Percentiles rank a stretch among this genome's conserved stretches.
These are phyloP conservation scores for Thuja plicata DNA, from an alignment of 83 land plant species.

Conservation along the genomic window DNA sequence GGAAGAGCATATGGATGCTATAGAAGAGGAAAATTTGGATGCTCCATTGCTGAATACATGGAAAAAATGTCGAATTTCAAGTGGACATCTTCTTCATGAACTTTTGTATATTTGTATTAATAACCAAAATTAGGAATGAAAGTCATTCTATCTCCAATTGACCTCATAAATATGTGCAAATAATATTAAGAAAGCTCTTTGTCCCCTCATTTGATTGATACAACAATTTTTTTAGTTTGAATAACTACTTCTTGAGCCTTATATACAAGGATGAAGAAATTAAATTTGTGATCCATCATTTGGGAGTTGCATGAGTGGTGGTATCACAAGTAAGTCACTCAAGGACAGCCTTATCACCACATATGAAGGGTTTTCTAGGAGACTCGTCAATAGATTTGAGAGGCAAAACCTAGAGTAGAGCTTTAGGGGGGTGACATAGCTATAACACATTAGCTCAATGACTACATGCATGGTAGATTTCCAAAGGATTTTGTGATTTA, in stretches of 20 bases:
- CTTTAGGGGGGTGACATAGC: background rate
- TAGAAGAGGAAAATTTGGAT: background rate
- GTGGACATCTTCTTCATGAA: background rate
- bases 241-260: background rate
- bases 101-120: background rate
- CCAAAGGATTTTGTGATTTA: background rate
- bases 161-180: background rate
- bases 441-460: background rate
- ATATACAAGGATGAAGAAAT: background rate
- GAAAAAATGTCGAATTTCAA: background rate
- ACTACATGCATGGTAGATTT: background rate
- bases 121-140: background rate
- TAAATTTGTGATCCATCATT: background rate
- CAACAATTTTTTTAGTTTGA: too few species aligned
- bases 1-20: background rate
- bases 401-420: background rate
- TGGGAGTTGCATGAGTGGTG: background rate
- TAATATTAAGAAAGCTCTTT: background rate
- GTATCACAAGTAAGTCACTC: background rate
- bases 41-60: background rate
- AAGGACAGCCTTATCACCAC: background rate
- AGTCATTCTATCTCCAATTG: background rate
- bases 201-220: background rate
- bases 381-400: background rate
- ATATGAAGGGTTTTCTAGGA: background rate